Evolutionary conservation across 129 eudicot genomes (phyloP).

Genomic region (Saposhnikovia divaricata): DNA sequence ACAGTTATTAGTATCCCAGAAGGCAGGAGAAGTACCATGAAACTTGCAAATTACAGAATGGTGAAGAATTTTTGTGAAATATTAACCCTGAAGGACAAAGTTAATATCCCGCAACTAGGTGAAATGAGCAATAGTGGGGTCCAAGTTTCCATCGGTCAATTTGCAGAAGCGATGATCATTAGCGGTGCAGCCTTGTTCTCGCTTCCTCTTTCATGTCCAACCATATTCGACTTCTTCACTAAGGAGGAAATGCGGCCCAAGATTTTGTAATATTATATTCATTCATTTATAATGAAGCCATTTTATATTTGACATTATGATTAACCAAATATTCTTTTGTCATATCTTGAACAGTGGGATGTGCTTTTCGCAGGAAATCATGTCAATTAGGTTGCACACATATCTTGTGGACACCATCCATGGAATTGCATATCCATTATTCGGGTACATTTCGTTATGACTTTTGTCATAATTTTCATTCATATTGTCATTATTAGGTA

Average conservation of each 20-base stretch:
- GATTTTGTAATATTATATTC: background rate
- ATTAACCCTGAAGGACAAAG: background rate
- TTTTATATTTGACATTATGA: background rate
- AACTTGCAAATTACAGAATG: background rate
- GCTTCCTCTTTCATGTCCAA: background rate
- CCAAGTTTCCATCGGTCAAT: background rate
- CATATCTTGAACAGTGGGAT: background rate
- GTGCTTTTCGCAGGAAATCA: background rate
- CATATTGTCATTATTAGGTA: background rate
- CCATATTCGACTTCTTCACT: background rate
- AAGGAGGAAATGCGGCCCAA: background rate
- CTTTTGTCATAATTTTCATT: background rate
- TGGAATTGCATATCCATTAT: background rate
- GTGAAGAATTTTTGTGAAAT: conserved; percentile 4
- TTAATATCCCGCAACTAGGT: background rate
- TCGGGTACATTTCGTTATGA: background rate
- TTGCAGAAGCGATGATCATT: background rate
- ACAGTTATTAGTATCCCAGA: background rate
- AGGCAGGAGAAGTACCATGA: background rate
- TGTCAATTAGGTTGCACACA: background rate
- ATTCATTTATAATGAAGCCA: background rate
- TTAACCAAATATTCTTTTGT: background rate
- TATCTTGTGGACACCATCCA: background rate
- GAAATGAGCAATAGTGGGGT: background rate
- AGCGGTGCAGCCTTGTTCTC: background rate